Evolutionary conservation across 2,329 filamentous ascomycete species (phyloP).

Genomic region (Pezicula neosporulosa): DNA sequence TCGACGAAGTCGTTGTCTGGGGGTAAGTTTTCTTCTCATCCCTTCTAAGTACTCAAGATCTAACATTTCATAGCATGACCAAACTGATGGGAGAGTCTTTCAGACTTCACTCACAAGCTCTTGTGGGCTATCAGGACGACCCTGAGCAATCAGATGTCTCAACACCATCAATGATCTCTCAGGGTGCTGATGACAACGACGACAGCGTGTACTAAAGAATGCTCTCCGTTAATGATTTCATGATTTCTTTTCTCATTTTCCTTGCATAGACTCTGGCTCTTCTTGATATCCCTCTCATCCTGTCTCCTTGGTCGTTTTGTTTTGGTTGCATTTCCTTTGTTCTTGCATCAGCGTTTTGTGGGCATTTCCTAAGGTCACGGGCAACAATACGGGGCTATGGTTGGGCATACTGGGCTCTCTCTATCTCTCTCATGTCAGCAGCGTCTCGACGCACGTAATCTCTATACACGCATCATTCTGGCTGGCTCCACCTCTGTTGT

Average conservation of each 20-base stretch:
- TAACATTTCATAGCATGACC: conserved; percentile 66
- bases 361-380: conserved; percentile 35
- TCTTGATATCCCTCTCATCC: conserved; percentile 28
- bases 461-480: conserved; percentile 25
- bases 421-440: conserved; percentile 20
- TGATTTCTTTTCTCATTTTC: conserved; percentile 43
- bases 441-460: conserved; percentile 22
- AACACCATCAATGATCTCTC: conserved; percentile 69
- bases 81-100: conserved; percentile 98
- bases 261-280: conserved; percentile 18
- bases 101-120: conserved; percentile 91
- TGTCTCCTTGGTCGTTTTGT: conserved; percentile 15
- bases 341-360: conserved; percentile 27
- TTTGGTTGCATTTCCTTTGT: conserved; percentile 25
- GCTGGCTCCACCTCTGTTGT: conserved; percentile 31
- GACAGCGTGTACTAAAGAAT: conserved; percentile 61
- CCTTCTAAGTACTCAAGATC: conserved; percentile 19
- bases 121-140: conserved; percentile 91
- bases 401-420: conserved; percentile 30
- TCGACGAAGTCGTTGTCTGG: conserved; percentile 98
- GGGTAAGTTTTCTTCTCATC: conserved; percentile 66
- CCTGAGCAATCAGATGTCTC: conserved; percentile 65
- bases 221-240: conserved; percentile 27
- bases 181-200: conserved; percentile 60
- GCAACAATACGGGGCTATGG: conserved; percentile 40